Conservation (phyloP, 31 red algal genomes). For the Endocladia muricata region DNA sequence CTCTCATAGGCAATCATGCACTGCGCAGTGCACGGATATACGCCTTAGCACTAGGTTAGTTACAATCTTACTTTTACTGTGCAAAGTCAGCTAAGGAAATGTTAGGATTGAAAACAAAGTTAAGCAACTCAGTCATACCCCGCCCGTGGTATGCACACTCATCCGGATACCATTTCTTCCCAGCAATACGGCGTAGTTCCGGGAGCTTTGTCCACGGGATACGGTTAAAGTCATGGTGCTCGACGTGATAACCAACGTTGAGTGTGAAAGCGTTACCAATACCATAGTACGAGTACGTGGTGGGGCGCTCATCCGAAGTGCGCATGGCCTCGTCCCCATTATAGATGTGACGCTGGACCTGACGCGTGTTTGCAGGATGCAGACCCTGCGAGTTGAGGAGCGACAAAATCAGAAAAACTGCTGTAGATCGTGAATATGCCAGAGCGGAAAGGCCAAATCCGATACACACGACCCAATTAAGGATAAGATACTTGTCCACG, state of each 20-base stretch:
- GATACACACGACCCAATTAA: slow-evolving; percentile 47
- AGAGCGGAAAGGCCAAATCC: neutral
- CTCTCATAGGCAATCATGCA: no score
- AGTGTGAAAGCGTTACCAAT: slow-evolving; percentile 52
- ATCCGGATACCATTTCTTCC: slow-evolving; percentile 49
- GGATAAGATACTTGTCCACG: slow-evolving; percentile 20
- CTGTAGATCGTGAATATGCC: slow-evolving; percentile 20
- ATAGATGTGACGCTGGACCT: slow-evolving; percentile 56
- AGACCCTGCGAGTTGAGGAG: slow-evolving; percentile 41
- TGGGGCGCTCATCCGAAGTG: slow-evolving; percentile 34
- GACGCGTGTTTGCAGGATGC: slow-evolving; percentile 44
- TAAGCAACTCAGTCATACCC: slow-evolving; percentile 27
- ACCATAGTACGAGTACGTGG: slow-evolving; percentile 88
- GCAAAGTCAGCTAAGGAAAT: no score
- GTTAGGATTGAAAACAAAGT: slow-evolving; percentile 52
- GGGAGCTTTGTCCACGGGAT: slow-evolving; percentile 59
- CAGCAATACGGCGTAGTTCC: slow-evolving; percentile 47
- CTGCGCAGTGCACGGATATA: no score
- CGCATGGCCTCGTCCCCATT: slow-evolving; percentile 54
- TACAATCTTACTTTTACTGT: no score
- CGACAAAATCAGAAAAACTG: slow-evolving; percentile 22
- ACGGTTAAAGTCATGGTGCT: slow-evolving; percentile 74
- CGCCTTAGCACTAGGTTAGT: no score
- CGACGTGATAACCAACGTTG: slow-evolving; percentile 79
- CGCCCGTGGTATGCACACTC: slow-evolving; percentile 16